phyloP scores from a whole-genome alignment of 2,329 filamentous ascomycete species.

The Fusarium robinianum region DNA sequence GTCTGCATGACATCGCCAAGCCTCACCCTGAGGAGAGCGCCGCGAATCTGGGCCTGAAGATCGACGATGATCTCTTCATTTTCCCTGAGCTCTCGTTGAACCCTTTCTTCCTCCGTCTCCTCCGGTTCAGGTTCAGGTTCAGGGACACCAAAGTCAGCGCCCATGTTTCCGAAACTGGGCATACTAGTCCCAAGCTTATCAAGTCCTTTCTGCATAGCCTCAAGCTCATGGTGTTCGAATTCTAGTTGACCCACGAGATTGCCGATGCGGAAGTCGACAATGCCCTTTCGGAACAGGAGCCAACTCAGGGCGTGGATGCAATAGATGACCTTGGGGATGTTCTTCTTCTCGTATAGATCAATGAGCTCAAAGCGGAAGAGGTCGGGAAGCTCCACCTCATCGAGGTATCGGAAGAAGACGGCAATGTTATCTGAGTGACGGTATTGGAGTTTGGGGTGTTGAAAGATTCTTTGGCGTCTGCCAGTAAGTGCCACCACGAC shows the following conservation, averaged over 20 bases:
- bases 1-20: constrained; percentile 84
- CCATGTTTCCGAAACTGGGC: constrained; percentile 98
- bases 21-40: constrained; percentile 75
- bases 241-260: constrained; percentile 96
- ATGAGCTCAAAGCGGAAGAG: constrained; percentile 97
- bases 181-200: constrained; percentile 94
- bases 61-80: constrained; percentile 74
- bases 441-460: constrained; percentile 82
- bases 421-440: constrained; percentile 98
- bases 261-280: constrained; percentile 93
- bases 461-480: constrained; percentile 79
- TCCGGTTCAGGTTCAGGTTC: constrained; percentile 77
- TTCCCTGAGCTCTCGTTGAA: constrained; percentile 79
- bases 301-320: constrained; percentile 97
- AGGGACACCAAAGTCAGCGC: constrained; percentile 84
- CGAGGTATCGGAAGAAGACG: constrained; percentile 90
- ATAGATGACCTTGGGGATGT: constrained; percentile 98
- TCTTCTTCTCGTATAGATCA: constrained; percentile 99
- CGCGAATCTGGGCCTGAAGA: constrained; percentile 84
- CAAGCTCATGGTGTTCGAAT: constrained; percentile 96
- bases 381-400: constrained; percentile 89
- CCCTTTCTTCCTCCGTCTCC: constrained; percentile 89
- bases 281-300: constrained; percentile 93
- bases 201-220: constrained; percentile 94
- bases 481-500: constrained; percentile 86